Conservation (phyloP, 2,329 filamentous ascomycete species). For the Trichoderma brevicompactum region DNA sequence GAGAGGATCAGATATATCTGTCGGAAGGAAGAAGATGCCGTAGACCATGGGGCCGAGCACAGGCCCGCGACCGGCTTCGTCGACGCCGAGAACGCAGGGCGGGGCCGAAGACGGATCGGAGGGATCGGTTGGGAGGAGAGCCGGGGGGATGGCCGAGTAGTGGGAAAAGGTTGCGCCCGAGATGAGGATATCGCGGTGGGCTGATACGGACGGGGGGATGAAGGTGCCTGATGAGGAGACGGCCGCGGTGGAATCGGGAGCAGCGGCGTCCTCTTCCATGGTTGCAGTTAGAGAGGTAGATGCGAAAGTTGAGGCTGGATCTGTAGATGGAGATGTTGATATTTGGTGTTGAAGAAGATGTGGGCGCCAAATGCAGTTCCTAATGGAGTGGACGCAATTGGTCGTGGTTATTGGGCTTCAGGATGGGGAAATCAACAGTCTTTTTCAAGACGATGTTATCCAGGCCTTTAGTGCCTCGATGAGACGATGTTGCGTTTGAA, state of each 20-base stretch:
- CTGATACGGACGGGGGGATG: slow-evolving; percentile 74
- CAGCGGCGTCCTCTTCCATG: slow-evolving; percentile 12
- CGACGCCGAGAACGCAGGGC: slow-evolving; percentile 79
- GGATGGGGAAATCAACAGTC: background rate
- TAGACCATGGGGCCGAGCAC: slow-evolving; percentile 85
- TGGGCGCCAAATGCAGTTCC: no score
- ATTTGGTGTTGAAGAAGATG: background rate
- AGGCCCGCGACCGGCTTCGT: slow-evolving; percentile 91
- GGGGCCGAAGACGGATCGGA: slow-evolving; percentile 42
- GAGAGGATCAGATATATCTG: slow-evolving; percentile 70
- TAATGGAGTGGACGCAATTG: no score
- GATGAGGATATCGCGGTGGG: slow-evolving; percentile 61
- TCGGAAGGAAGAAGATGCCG: slow-evolving; percentile 74
- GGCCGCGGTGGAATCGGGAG: background rate
- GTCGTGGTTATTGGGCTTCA: background rate
- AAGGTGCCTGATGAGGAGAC: slow-evolving; percentile 46
- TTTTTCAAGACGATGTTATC: no score
- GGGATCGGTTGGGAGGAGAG: slow-evolving; percentile 55
- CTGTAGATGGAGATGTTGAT: background rate
- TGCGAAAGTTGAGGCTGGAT: background rate
- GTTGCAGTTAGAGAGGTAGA: background rate
- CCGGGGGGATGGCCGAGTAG: slow-evolving; percentile 69
- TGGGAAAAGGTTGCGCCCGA: slow-evolving; percentile 71
- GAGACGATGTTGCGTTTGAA: background rate
- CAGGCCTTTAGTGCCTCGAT: background rate